phyloP scores from a whole-genome alignment of 2,329 filamentous ascomycete genomes.

The Phymatotrichopsis omnivora region DNA sequence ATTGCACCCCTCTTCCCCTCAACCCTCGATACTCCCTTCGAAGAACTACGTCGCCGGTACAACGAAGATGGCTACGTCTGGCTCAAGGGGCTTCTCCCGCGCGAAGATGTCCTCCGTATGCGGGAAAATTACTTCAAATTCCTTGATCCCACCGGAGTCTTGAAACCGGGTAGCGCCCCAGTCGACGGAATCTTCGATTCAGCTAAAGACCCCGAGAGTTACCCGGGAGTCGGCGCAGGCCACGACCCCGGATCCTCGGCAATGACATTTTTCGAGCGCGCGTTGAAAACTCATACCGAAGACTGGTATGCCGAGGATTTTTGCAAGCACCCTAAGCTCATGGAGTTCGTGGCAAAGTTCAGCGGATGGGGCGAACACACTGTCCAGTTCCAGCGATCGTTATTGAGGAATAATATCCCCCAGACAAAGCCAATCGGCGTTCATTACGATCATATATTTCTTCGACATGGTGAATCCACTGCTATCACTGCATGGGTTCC shows the following conservation, averaged over 20 bases:
- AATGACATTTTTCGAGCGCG: slow-evolving; percentile 41
- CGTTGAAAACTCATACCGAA: slow-evolving; percentile 45
- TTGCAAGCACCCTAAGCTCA: slow-evolving; percentile 44
- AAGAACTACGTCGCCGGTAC: slow-evolving; percentile 42
- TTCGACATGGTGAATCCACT: slow-evolving; percentile 46
- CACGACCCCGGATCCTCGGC: slow-evolving; percentile 40
- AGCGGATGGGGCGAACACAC: slow-evolving; percentile 46
- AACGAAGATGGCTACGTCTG: slow-evolving; percentile 46
- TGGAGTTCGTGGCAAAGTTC: slow-evolving; percentile 43
- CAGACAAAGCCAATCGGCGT: slow-evolving; percentile 49
- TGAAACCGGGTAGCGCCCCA: slow-evolving; percentile 44
- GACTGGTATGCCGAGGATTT: slow-evolving; percentile 47
- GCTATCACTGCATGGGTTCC: slow-evolving; percentile 49
- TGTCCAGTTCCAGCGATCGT: slow-evolving; percentile 40
- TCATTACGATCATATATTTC: slow-evolving; percentile 51
- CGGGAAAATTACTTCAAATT: slow-evolving; percentile 46
- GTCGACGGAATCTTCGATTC: slow-evolving; percentile 47
- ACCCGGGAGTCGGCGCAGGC: slow-evolving; percentile 47
- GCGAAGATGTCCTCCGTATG: slow-evolving; percentile 43
- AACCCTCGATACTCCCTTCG: slow-evolving; percentile 38
- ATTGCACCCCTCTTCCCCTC: slow-evolving; percentile 39
- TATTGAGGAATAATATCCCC: slow-evolving; percentile 49
- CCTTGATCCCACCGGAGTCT: slow-evolving; percentile 46
- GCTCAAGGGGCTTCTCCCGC: slow-evolving; percentile 46
- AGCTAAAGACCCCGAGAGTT: slow-evolving; percentile 38